Conservation (phyloP, 2,329 filamentous ascomycete species). For the Hawksworthiomyces lignivorus region DNA sequence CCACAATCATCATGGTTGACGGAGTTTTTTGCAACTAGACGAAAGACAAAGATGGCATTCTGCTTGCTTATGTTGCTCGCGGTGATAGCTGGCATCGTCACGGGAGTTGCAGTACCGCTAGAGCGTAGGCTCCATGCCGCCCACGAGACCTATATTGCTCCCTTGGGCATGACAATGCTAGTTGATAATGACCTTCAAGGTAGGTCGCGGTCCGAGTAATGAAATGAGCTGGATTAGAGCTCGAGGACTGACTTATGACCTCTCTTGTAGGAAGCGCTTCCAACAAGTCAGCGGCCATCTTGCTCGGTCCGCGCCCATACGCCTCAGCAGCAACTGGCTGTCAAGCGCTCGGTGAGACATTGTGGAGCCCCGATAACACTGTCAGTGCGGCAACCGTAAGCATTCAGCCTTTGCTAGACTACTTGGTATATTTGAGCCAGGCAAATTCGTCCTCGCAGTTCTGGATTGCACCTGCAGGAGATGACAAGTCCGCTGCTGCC, state of each 20-base stretch:
- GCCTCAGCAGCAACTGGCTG: constrained; percentile 25
- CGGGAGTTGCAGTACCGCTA: not conserved
- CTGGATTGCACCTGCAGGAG: constrained; percentile 27
- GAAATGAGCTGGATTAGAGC: too few species aligned
- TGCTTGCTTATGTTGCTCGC: constrained; percentile 15
- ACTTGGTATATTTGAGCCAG: constrained; percentile 26
- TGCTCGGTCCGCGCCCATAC: constrained; percentile 24
- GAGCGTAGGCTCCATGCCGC: too few species aligned
- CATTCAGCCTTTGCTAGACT: constrained; percentile 27
- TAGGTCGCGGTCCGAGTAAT: constrained; percentile 7
- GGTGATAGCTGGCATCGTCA: constrained; percentile 9
- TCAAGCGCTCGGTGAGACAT: constrained; percentile 29
- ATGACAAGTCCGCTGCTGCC: too few species aligned
- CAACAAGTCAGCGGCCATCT: constrained; percentile 26
- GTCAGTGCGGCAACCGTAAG: constrained; percentile 13
- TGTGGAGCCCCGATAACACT: constrained; percentile 26
- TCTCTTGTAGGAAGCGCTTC: constrained; percentile 23
- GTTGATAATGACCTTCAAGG: constrained; percentile 35
- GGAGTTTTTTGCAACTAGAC: constrained; percentile 4
- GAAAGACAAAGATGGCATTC: constrained; percentile 11
- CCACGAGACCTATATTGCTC: too few species aligned
- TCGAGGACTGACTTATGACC: too few species aligned
- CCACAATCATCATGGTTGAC: too few species aligned
- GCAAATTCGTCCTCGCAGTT: constrained; percentile 21
- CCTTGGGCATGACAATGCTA: constrained; percentile 29